Evolutionary conservation across 495 filamentous ascomycete species (phyloP).

Genomic region (Penicillium ochrochloron): DNA sequence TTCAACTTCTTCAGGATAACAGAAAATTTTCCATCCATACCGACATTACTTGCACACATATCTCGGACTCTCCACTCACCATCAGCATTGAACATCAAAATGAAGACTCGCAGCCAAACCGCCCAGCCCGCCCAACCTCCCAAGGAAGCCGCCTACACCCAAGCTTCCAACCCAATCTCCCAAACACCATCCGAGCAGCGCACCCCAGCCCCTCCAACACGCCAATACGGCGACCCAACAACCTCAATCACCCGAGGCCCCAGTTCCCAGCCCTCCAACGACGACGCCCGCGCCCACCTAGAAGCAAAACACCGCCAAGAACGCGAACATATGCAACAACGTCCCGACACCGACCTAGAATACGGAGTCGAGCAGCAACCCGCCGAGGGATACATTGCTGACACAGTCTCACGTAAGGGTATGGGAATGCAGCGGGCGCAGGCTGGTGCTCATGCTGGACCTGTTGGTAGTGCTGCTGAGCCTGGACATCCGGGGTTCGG

Average conservation of each 20-base stretch:
- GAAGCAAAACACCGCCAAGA: conserved; percentile 22
- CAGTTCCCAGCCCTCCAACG: conserved; percentile 43
- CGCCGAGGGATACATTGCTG: conserved; percentile 59
- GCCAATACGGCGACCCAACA: conserved; percentile 37
- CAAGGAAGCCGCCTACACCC: conserved; percentile 54
- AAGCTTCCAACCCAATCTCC: conserved; percentile 53
- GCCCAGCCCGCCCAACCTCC: conserved; percentile 52
- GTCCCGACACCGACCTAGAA: conserved; percentile 45
- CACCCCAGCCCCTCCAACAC: conserved; percentile 30
- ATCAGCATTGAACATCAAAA: background rate
- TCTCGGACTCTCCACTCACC: background rate
- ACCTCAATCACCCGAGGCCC: conserved; percentile 47
- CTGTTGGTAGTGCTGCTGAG: conserved; percentile 35
- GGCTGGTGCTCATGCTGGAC: conserved; percentile 43
- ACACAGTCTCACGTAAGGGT: conserved; percentile 47
- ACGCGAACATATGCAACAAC: conserved; percentile 22
- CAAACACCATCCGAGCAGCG: conserved; percentile 54
- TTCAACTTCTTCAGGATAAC: background rate
- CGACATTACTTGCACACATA: background rate
- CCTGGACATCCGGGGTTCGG: conserved; percentile 41
- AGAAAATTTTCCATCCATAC: background rate
- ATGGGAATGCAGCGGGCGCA: conserved; percentile 43
- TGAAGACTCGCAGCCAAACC: conserved; percentile 25
- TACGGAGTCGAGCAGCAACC: conserved; percentile 61
- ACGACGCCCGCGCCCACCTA: conserved; percentile 34